Conservation (phyloP, 371 early-diverging fungal species). For the Rhizopus arrhizus region DNA sequence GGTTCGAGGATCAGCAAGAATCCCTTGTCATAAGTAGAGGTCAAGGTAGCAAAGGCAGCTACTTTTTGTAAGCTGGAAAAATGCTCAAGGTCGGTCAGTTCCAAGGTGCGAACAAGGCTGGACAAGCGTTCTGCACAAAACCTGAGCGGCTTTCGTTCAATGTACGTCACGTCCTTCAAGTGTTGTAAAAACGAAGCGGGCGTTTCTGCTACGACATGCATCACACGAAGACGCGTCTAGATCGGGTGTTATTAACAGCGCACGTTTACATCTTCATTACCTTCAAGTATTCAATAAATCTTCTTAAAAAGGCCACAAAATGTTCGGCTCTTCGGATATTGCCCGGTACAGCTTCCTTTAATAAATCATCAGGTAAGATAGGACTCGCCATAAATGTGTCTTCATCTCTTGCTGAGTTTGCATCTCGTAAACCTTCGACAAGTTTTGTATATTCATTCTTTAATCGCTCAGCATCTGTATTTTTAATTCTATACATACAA, state of each 20-base stretch:
- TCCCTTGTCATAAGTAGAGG: conserved; percentile 94
- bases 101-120: conserved; percentile 87
- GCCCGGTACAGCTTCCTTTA: conserved; percentile 96
- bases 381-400: conserved; percentile 80
- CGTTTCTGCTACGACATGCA: conserved; percentile 98
- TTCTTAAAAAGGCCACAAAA: conserved; percentile 94
- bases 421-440: conserved; percentile 89
- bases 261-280: conserved; percentile 33
- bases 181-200: conserved; percentile 92
- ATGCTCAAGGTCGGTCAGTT: conserved; percentile 90
- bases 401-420: conserved; percentile 70
- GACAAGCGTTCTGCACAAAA: conserved; percentile 94
- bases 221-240: conserved; percentile 92
- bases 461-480: conserved; percentile 83
- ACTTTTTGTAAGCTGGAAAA: conserved; percentile 83
- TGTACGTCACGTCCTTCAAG: conserved; percentile 90
- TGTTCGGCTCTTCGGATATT: conserved; percentile 98
- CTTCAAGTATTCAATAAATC: conserved; percentile 99
- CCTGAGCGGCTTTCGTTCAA: conserved; percentile 92
- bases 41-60: conserved; percentile 95
- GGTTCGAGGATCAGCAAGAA: conserved; percentile 98
- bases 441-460: conserved; percentile 86
- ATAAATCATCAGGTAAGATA: conserved; percentile 90
- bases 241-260: not conserved
- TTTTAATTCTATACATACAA: conserved; percentile 66